A percentile compares a stretch with the other conserved stretches of the same genome.
phyloP scores from a whole-genome alignment of 192 early-diverging fungal genomes.

The Rhizoclosmatium sp. region DNA sequence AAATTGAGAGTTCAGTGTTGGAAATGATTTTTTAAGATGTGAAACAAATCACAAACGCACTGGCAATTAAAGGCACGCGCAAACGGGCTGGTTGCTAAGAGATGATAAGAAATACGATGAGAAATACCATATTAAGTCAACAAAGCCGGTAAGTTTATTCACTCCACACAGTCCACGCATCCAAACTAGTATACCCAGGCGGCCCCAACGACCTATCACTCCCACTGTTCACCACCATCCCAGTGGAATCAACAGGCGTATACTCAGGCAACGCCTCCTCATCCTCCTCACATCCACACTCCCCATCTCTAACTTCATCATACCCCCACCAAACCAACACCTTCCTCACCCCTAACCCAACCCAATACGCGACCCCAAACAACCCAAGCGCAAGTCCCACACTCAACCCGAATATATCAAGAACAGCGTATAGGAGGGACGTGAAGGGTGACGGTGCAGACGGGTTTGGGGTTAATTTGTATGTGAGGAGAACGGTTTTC shows the following conservation, averaged over 20 bases:
- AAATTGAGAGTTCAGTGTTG: too few species aligned
- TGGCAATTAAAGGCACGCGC: too few species aligned
- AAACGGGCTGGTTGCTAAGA: too few species aligned
- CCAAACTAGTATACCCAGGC: background rate
- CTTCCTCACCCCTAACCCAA: background rate
- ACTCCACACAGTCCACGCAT: background rate
- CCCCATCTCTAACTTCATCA: background rate
- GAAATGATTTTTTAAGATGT: too few species aligned
- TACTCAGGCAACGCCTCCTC: slow-evolving; percentile 1
- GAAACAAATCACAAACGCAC: too few species aligned
- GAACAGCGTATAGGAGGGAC: background rate
- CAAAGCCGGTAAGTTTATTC: background rate
- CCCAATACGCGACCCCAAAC: background rate
- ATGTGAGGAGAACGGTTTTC: background rate
- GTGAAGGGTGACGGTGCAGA: background rate
- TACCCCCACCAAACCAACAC: background rate
- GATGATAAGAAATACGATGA: background rate
- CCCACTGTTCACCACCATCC: background rate
- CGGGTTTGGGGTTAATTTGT: background rate
- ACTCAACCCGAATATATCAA: background rate
- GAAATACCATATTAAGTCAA: background rate
- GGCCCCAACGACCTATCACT: background rate
- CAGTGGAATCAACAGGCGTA: background rate
- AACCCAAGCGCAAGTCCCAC: background rate
- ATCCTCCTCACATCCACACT: too few species aligned